Evolutionary conservation across 2,329 filamentous ascomycete genomes (phyloP), one percentile per base, ranked within the genome.

Genomic region (Neospermospora avenae): DNA sequence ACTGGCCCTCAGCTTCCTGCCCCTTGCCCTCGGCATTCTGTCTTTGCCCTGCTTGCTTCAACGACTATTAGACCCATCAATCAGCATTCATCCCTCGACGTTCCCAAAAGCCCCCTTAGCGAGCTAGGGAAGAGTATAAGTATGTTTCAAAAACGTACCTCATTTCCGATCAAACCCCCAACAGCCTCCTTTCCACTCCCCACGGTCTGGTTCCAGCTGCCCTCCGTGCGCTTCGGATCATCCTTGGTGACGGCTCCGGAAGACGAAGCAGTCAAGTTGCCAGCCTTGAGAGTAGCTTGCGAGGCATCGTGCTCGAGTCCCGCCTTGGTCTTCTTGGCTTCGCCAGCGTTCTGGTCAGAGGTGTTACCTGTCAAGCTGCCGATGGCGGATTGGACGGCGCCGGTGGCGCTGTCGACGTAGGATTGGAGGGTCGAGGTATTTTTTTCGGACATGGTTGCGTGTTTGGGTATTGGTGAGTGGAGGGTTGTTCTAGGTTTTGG

Each of bases 181-280:
- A 95, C 65, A 4, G 86, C 79, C 74, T 97, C 91, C 80, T 97
- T 97, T 45, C 87, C 87, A 0, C 88, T 84, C 55, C 93, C 93
- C n/a, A 93, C 72, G 4, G 91, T 96, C 77, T 97, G 93, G 78
- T 96, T 91, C 86, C 89, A 96, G 18, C 82, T 81, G 45, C 93
- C 93, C 18, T 84, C 73, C 22, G 81, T 78, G 65, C 92, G 90
- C 73, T 93, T 80, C 11, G 86, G 79, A 75, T 90, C 80, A 75
- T 96, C 91, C 67, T 84, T 81, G 63, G 87, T 82, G 52, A 89
- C 78, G 37, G 86, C 88, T 51, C 91, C 91, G 0, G 85, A 83
- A 54, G 86, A 79, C 11, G 87, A 87, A 60, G 90, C 81, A 24
- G 87, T 84, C 72, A 87, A 79, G 62, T 88, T 86, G 4, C 89